These are phyloP conservation scores for Brassica carinata DNA, from an alignment of 345 rosid genomes.

Conservation along the genomic window DNA sequence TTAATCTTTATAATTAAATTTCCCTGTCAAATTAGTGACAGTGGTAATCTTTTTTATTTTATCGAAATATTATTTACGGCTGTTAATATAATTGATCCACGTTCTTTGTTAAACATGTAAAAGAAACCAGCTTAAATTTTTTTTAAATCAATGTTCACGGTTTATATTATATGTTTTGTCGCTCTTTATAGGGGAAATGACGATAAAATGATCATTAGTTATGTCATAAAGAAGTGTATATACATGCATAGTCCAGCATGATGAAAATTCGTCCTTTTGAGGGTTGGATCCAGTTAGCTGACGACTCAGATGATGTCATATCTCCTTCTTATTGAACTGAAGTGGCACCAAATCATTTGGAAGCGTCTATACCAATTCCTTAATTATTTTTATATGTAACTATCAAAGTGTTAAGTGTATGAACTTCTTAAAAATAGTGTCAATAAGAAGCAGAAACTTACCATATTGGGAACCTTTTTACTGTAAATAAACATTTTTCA, in stretches of 20 bases:
- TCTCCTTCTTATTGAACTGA: neutral
- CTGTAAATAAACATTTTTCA: neutral
- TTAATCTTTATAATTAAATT: no score
- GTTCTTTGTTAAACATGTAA: no score
- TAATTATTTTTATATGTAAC: conserved; percentile 1
- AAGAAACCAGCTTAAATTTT: no score
- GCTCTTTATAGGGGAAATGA: no score
- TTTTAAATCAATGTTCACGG: no score
- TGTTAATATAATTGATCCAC: no score
- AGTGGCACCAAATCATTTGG: conserved; percentile 18
- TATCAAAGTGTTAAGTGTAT: neutral
- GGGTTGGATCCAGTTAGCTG: conserved; percentile 10
- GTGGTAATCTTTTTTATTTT: no score
- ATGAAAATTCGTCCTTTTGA: neutral
- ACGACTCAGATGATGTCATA: neutral
- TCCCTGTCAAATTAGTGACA: no score
- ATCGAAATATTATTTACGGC: no score
- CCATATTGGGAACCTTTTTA: neutral
- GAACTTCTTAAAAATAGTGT: neutral
- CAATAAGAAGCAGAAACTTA: conserved; percentile 5
- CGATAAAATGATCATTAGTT: no score
- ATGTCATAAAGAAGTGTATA: no score
- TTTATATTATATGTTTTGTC: no score
- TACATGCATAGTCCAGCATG: neutral
- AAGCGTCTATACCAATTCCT: conserved; percentile 14